These are phyloP conservation scores for Pseudogymnoascus pannorum DNA, from an alignment of 2,329 filamentous ascomycete genomes.

Conservation along the genomic window DNA sequence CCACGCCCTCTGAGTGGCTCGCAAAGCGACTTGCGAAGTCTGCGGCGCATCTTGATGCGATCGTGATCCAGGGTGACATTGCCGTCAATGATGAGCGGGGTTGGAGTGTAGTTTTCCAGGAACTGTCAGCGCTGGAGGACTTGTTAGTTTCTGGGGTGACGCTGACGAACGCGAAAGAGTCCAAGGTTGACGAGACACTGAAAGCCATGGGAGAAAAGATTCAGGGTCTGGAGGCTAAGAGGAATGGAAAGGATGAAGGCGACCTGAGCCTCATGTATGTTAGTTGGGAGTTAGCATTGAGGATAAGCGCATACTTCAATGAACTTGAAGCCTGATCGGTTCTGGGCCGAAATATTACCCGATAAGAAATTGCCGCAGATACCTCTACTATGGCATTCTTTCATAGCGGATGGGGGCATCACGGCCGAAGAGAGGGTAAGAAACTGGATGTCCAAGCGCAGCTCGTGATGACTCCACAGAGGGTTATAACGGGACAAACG, in stretches of 20 bases:
- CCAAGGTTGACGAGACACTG: constrained; percentile 1
- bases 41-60: background rate
- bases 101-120: constrained; percentile 6
- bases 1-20: constrained; percentile 8
- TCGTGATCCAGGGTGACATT: background rate
- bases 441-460: background rate
- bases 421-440: background rate
- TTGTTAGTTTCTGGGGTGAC: constrained; percentile 6
- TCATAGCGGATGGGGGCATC: background rate
- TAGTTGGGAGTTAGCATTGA: constrained; percentile 10
- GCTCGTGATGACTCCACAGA: background rate
- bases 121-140: constrained; percentile 9
- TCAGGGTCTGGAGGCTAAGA: background rate
- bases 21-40: background rate
- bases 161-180: background rate
- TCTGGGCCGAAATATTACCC: background rate
- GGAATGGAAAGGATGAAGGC: constrained; percentile 4
- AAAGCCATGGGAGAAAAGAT: constrained; percentile 4
- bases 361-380: background rate
- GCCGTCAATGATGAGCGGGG: constrained; percentile 4
- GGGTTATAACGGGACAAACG: background rate
- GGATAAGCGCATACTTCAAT: constrained; percentile 9
- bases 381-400: background rate
- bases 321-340: constrained; percentile 2
- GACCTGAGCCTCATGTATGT: constrained; percentile 12